Conservation (phyloP, 1,284 basidiomycete genomes). For the Ceratobasidium sp. region DNA sequence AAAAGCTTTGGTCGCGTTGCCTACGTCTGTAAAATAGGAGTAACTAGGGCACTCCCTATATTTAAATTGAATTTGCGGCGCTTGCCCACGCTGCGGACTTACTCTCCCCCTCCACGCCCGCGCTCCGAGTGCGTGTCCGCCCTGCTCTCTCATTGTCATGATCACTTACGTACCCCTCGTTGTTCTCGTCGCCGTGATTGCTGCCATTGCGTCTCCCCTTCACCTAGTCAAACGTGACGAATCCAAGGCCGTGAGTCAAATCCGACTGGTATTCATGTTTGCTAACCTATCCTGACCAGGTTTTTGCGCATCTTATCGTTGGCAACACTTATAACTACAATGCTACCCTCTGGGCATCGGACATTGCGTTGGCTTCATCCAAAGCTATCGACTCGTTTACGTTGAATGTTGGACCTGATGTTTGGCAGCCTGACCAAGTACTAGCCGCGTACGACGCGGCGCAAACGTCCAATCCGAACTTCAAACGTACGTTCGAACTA, state of each 20-base stretch:
- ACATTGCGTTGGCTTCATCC: conserved; percentile 56
- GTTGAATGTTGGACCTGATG: conserved; percentile 57
- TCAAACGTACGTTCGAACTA: conserved; percentile 53
- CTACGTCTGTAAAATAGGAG: too few relatives aligned
- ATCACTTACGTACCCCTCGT: neutral
- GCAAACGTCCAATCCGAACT: conserved; percentile 50
- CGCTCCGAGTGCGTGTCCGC: neutral
- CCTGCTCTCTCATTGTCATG: neutral
- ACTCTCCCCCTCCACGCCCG: neutral
- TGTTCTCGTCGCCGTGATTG: neutral
- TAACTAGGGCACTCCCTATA: too few relatives aligned
- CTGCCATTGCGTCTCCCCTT: neutral
- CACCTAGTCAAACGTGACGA: neutral
- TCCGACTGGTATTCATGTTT: neutral
- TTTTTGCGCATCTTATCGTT: conserved; percentile 58
- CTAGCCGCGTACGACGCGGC: conserved; percentile 56
- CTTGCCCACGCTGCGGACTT: too few relatives aligned
- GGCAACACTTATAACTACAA: conserved; percentile 57
- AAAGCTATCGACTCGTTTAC: conserved; percentile 59
- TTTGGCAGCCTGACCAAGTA: conserved; percentile 54
- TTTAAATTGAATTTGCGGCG: too few relatives aligned
- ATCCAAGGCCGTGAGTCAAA: conserved; percentile 17
- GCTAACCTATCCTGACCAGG: conserved; percentile 36
- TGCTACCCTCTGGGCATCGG: conserved; percentile 53
- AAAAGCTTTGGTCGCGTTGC: too few relatives aligned